Evolutionary conservation across 2,329 filamentous ascomycete species (phyloP).

Genomic region (Davidsoniella eucalypti): DNA sequence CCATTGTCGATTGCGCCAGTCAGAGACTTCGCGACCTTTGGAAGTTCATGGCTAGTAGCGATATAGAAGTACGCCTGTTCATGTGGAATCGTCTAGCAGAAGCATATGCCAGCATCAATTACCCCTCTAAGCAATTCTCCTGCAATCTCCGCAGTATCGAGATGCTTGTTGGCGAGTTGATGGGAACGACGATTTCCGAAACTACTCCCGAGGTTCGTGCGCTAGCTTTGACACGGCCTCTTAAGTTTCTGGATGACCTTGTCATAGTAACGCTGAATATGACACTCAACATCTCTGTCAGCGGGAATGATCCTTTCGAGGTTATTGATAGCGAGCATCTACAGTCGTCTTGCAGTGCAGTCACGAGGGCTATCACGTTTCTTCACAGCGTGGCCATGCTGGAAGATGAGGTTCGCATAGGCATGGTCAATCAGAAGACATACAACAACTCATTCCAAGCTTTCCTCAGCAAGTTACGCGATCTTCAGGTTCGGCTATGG

Average conservation of each 20-base stretch:
- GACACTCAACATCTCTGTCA: constrained; percentile 41
- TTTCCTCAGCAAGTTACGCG: constrained; percentile 52
- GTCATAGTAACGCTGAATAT: constrained; percentile 54
- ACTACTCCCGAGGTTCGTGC: constrained; percentile 48
- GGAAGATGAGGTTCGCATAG: constrained; percentile 73
- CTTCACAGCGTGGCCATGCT: constrained; percentile 66
- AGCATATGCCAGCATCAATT: constrained; percentile 72
- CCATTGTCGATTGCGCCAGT: constrained; percentile 35
- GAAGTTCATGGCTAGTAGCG: constrained; percentile 68
- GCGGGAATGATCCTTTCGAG: constrained; percentile 38
- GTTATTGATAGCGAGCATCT: constrained; percentile 71
- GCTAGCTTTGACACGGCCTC: constrained; percentile 53
- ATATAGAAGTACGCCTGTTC: constrained; percentile 67
- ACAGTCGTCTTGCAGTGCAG: constrained; percentile 50
- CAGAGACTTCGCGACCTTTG: constrained; percentile 59
- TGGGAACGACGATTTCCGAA: constrained; percentile 44
- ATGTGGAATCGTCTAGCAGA: constrained; percentile 84
- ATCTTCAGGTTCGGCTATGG: constrained; percentile 81
- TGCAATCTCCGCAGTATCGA: constrained; percentile 77
- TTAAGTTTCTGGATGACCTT: constrained; percentile 66
- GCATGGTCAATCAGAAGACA: constrained; percentile 46
- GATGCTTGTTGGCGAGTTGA: constrained; percentile 50
- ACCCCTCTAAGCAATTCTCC: constrained; percentile 73
- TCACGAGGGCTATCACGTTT: constrained; percentile 56
- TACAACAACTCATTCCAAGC: constrained; percentile 37